Evolutionary conservation across 345 rosid species (phyloP), one percentile per base, ranked within the genome.

Genomic region (Cardiospermum halicacabum): DNA sequence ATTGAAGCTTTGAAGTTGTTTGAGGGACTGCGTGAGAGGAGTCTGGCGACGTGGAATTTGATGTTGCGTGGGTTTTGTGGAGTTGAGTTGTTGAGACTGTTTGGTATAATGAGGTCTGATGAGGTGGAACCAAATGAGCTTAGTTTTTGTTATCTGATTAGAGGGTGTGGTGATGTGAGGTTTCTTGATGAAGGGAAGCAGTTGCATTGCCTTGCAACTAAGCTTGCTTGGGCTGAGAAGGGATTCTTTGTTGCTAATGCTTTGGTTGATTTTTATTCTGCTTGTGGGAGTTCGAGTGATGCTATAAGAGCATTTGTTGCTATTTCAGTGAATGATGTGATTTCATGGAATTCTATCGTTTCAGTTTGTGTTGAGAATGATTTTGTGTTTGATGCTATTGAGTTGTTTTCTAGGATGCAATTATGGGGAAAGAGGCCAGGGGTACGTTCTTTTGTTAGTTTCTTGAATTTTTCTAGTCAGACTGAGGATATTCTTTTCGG

Each of bases 301-400:
- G 83, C 92, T 26, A 73, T 22, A 74, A 78, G 68, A 68, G 78
- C 87, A 39, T 85, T 92, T 56, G 56, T 42, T 54, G 81, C 65
- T 58, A 69, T 92, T 60, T 68, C 69, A 0, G 67, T 64, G 43
- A 62, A 61, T 74, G 89, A 84, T 75, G 84, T 85, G 31, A 72
- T 92, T 55, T 89, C 98, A 0, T 92, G 95, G 96, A 89, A 92
- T 66, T 92, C 95, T 4, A 76, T 87, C 68, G 73, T 92, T 60
- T 75, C 90, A 24, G 81, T 77, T 27, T 72, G 30, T 64, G 77
- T 74, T 0, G 78, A 72, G 67, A 30, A 73, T 4, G 82, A 73
- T 21, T 62, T 61, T 64, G 65, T 81, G 72, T 63, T 64, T 62
- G 78, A 82, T 61, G 86, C 96, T 48, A 28, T 80, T 56, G 78